Conservation (phyloP, 1,284 basidiomycete species). For the Phellinidium pouzarii region DNA sequence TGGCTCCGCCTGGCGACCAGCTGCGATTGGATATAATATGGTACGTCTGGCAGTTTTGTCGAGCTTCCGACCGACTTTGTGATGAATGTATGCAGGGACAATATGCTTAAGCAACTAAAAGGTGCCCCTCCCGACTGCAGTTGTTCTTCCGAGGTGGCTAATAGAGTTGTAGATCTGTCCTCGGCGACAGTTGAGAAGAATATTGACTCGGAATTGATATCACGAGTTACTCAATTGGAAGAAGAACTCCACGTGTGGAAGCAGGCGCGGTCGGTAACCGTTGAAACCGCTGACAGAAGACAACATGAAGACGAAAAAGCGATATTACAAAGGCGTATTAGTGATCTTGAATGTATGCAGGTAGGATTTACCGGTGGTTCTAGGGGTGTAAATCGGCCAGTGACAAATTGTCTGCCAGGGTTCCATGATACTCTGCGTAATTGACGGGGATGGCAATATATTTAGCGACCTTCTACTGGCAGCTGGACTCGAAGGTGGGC, state of each 20-base stretch:
- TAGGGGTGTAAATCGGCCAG: background rate
- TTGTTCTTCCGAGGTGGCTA: background rate
- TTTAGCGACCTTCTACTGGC: conserved; percentile 52
- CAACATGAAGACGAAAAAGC: conserved; percentile 58
- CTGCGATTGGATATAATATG: conserved; percentile 5
- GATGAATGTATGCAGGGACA: conserved; percentile 1
- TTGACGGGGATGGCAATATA: conserved; percentile 65
- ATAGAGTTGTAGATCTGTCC: conserved; percentile 44
- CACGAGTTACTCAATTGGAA: conserved; percentile 58
- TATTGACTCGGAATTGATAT: conserved; percentile 51
- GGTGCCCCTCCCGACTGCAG: background rate
- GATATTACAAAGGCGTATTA: conserved; percentile 53
- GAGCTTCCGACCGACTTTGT: background rate
- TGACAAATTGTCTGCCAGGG: conserved; percentile 30
- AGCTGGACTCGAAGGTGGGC: conserved; percentile 63
- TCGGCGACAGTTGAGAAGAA: conserved; percentile 56
- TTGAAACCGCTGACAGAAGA: conserved; percentile 51
- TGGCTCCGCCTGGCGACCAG: background rate
- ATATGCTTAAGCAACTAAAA: conserved; percentile 12
- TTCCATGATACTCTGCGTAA: conserved; percentile 62
- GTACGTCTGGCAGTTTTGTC: background rate
- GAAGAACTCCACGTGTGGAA: conserved; percentile 64
- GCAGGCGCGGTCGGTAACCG: conserved; percentile 51
- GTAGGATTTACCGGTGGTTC: conserved; percentile 29
- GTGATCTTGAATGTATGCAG: conserved; percentile 47